A percentile compares a stretch with the other conserved stretches of the same genome.
These are phyloP conservation scores for Opeltia flavorubescens DNA, from an alignment of 495 filamentous ascomycete species.

Conservation along the genomic window DNA sequence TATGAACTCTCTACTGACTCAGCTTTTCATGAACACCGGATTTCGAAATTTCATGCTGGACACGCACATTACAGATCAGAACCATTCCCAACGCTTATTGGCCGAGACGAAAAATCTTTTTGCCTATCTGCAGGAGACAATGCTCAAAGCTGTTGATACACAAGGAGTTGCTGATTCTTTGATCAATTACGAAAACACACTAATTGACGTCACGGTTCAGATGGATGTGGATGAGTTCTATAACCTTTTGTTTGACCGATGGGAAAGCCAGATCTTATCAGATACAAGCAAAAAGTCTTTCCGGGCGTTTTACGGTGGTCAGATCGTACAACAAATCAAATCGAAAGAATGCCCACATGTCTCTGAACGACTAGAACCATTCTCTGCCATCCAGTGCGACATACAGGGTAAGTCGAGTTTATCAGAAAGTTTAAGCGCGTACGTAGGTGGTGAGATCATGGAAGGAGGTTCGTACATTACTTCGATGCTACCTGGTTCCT, in stretches of 20 bases:
- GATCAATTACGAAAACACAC: constrained; percentile 66
- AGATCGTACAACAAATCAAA: constrained; percentile 86
- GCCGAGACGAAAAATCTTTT: constrained; percentile 70
- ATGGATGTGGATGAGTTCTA: constrained; percentile 99
- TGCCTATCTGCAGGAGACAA: constrained; percentile 69
- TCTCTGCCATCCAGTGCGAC: constrained; percentile 92
- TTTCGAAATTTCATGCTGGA: constrained; percentile 78
- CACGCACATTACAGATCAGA: constrained; percentile 38
- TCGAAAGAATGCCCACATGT: constrained; percentile 91
- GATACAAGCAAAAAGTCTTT: constrained; percentile 58
- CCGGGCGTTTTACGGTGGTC: constrained; percentile 76
- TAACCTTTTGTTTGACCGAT: constrained; percentile 79
- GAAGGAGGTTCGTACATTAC: constrained; percentile 54
- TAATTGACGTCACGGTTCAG: constrained; percentile 78
- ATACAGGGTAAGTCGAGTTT: constrained; percentile 84
- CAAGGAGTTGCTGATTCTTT: constrained; percentile 58
- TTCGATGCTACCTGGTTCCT: neutral
- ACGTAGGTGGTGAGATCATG: constrained; percentile 93
- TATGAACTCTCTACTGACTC: constrained; percentile 86
- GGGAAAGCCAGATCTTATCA: constrained; percentile 68
- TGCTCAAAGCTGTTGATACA: constrained; percentile 57
- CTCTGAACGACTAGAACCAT: constrained; percentile 77
- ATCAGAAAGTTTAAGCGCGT: constrained; percentile 78
- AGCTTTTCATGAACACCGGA: constrained; percentile 89
- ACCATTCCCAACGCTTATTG: constrained; percentile 52